phyloP scores from a whole-genome alignment of 2,329 filamentous ascomycete species.

The Xylaria polymorpha region DNA sequence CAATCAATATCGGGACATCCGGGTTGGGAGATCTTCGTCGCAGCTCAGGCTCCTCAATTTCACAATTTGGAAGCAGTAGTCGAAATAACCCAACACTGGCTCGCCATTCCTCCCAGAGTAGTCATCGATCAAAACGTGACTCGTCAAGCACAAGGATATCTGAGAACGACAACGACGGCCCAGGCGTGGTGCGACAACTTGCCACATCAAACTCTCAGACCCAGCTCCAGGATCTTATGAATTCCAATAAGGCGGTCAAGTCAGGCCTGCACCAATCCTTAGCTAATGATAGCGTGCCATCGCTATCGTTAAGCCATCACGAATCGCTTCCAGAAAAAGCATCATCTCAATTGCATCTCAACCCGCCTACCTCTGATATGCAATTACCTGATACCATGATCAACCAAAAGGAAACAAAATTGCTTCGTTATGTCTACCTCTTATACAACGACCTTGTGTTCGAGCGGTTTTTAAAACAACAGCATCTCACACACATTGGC shows the following conservation, averaged over 20 bases:
- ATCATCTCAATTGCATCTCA: conserved; percentile 47
- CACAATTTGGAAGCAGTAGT: conserved; percentile 57
- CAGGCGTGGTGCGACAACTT: conserved; percentile 67
- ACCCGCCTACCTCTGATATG: conserved; percentile 44
- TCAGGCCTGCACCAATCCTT: conserved; percentile 66
- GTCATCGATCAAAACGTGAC: conserved; percentile 61
- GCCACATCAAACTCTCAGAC: conserved; percentile 62
- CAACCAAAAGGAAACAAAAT: conserved; percentile 56
- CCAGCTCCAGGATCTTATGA: conserved; percentile 69
- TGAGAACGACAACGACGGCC: conserved; percentile 66
- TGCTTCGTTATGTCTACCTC: conserved; percentile 80
- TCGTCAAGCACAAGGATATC: conserved; percentile 57
- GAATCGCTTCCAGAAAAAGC: conserved; percentile 58
- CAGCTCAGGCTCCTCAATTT: conserved; percentile 64
- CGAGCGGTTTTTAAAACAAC: conserved; percentile 84
- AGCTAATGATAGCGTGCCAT: conserved; percentile 68
- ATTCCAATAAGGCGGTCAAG: conserved; percentile 69
- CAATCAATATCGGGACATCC: conserved; percentile 43
- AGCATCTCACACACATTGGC: conserved; percentile 84
- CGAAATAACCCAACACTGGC: conserved; percentile 53
- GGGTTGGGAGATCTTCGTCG: conserved; percentile 61
- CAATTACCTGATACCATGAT: conserved; percentile 41
- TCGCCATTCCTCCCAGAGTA: conserved; percentile 63
- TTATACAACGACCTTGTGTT: conserved; percentile 85
- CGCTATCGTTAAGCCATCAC: conserved; percentile 63